These are phyloP conservation scores for Leccinum aurantiacum DNA, from an alignment of 768 basidiomycete species.

Conservation along the genomic window DNA sequence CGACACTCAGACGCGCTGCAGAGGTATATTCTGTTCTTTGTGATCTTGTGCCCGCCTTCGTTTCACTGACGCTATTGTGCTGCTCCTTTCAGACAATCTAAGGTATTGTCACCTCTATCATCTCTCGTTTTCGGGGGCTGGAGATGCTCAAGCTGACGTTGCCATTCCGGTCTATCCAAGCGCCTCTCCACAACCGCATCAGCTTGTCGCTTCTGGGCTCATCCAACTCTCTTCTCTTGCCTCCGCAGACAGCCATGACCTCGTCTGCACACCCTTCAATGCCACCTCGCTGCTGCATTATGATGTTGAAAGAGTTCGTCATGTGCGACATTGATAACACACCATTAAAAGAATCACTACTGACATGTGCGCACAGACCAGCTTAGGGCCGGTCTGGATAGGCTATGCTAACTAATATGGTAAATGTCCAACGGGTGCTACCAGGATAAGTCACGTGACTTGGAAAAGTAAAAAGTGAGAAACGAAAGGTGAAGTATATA, in stretches of 20 bases:
- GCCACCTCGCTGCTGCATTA: neutral
- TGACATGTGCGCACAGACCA: no score
- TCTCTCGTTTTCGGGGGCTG: slow-evolving; percentile 32
- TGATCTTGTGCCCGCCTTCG: neutral
- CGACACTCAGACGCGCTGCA: slow-evolving; percentile 25
- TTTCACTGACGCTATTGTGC: neutral
- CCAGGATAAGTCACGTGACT: no score
- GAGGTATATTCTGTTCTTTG: slow-evolving; percentile 19
- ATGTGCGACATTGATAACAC: slow-evolving; percentile 18
- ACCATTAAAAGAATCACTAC: no score
- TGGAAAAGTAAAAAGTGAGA: no score
- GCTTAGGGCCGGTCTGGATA: no score
- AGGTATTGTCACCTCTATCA: slow-evolving; percentile 30
- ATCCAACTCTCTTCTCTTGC: slow-evolving; percentile 8
- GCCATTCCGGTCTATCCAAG: slow-evolving; percentile 29
- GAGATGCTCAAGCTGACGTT: slow-evolving; percentile 32
- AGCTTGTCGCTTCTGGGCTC: slow-evolving; percentile 2
- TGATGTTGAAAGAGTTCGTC: slow-evolving; percentile 27
- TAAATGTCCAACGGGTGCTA: no score
- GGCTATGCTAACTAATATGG: no score
- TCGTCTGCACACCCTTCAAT: neutral
- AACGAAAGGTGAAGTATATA: no score
- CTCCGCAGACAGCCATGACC: neutral
- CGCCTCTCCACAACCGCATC: slow-evolving; percentile 12
- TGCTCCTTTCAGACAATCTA: slow-evolving; percentile 25